phyloP scores from a whole-genome alignment of 371 early-diverging fungal genomes.

The Syncephalastrum racemosum region DNA sequence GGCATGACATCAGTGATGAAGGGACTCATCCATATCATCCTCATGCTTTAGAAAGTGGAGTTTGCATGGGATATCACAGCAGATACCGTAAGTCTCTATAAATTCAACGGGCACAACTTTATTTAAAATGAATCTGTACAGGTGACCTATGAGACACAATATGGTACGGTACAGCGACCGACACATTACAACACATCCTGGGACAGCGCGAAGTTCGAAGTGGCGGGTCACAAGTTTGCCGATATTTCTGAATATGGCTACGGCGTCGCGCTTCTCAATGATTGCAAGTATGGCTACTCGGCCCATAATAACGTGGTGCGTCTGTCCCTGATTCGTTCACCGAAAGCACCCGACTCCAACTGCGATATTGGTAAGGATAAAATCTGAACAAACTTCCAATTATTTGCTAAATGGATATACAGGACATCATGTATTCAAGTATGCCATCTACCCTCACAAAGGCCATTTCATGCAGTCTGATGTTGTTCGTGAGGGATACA shows the following conservation, averaged over 20 bases:
- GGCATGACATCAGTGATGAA: neutral
- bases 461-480: conserved; percentile 76
- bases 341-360: conserved; percentile 78
- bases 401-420: neutral
- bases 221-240: conserved; percentile 89
- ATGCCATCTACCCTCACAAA: conserved; percentile 88
- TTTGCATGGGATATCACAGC: conserved; percentile 84
- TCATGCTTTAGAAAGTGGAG: conserved; percentile 73
- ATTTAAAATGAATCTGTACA: conserved; percentile 4
- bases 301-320: conserved; percentile 81
- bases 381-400: neutral
- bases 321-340: conserved; percentile 81
- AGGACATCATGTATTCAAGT: conserved; percentile 79
- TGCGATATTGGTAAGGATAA: conserved; percentile 56
- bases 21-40: neutral
- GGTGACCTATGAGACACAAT: conserved; percentile 96
- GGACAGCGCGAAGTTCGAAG: conserved; percentile 82
- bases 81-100: conserved; percentile 55
- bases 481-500: conserved; percentile 84
- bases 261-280: conserved; percentile 91
- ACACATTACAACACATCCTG: conserved; percentile 93
- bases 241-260: conserved; percentile 94
- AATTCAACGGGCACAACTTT: neutral
- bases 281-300: conserved; percentile 90
- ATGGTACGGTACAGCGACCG: conserved; percentile 88